These are phyloP conservation scores for Oidiodendron maius DNA, from an alignment of 495 filamentous ascomycete genomes.

Conservation along the genomic window DNA sequence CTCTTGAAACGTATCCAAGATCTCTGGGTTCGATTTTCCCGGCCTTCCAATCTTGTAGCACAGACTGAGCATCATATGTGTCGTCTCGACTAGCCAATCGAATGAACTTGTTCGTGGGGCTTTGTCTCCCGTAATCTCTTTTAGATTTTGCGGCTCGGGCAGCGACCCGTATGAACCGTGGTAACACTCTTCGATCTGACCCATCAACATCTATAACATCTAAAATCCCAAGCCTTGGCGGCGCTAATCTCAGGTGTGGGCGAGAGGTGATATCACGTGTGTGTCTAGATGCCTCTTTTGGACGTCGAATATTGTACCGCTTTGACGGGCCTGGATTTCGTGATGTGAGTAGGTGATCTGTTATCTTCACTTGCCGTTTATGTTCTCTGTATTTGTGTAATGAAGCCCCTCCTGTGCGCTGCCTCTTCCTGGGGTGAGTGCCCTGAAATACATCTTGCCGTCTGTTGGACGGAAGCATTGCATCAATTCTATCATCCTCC, in stretches of 20 bases:
- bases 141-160: conserved; percentile 59
- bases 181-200: conserved; percentile 51
- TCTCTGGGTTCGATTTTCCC: conserved; percentile 47
- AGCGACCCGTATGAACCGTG: conserved; percentile 75
- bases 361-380: conserved; percentile 39
- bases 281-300: neutral
- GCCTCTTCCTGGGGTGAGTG: conserved; percentile 24
- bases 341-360: conserved; percentile 26
- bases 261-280: neutral
- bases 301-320: neutral
- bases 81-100: conserved; percentile 64
- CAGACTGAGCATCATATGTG: conserved; percentile 64
- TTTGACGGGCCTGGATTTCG: neutral
- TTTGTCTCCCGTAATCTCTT: conserved; percentile 60
- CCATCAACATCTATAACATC: conserved; percentile 9
- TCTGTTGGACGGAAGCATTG: conserved; percentile 42
- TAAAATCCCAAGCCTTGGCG: conserved; percentile 17
- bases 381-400: conserved; percentile 21
- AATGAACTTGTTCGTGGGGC: conserved; percentile 70
- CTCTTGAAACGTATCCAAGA: neutral
- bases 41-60: conserved; percentile 68
- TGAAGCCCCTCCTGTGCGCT: conserved; percentile 19
- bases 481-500: conserved; percentile 48
- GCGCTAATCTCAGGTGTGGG: neutral
- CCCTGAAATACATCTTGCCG: conserved; percentile 17